Conservation (phyloP, 2,329 filamentous ascomycete genomes). For the Neonectria faginata region DNA sequence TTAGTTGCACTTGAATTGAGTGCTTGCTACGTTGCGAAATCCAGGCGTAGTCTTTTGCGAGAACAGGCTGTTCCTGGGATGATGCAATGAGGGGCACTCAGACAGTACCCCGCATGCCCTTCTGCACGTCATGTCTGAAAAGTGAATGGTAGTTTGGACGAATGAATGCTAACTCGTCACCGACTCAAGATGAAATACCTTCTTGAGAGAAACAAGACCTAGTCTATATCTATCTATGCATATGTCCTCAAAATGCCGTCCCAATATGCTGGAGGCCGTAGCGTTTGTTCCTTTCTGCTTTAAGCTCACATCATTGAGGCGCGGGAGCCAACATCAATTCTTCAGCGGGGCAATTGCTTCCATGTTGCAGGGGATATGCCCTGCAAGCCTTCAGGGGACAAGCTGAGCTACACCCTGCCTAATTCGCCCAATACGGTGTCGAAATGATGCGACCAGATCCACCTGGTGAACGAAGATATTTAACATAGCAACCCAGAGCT, state of each 20-base stretch:
- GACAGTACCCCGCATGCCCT: background rate
- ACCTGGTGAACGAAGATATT: background rate
- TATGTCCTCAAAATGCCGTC: no score
- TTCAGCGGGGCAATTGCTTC: background rate
- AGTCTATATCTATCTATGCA: background rate
- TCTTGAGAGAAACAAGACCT: background rate
- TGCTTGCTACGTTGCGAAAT: background rate
- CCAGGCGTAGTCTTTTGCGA: background rate
- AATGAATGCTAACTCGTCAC: background rate
- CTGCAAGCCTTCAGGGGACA: background rate
- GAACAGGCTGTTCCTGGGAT: constrained; percentile 6
- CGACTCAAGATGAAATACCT: background rate
- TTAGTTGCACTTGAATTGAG: background rate
- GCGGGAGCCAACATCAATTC: background rate
- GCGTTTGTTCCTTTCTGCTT: background rate
- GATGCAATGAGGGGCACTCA: constrained; percentile 28
- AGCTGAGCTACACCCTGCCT: background rate
- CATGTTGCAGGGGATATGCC: background rate
- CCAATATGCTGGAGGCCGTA: background rate
- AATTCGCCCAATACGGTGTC: background rate
- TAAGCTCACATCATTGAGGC: background rate
- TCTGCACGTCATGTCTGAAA: background rate
- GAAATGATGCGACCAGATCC: background rate
- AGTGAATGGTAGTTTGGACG: background rate
- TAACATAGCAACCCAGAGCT: background rate